phyloP scores from a whole-genome alignment of 441 rosid species.

The Lepidium campestre region DNA sequence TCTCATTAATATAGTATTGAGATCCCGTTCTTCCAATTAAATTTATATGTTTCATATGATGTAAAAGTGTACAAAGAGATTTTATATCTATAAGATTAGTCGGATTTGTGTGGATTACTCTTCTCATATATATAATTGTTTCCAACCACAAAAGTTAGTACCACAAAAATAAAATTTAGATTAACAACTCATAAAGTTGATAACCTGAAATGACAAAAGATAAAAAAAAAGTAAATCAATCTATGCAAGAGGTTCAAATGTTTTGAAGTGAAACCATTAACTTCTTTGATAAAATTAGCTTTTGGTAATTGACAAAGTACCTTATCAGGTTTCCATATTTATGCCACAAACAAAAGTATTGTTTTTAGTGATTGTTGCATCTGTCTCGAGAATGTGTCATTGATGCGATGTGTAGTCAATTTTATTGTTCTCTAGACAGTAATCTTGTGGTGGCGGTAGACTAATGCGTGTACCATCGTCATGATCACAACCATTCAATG shows the following conservation, averaged over 20 bases:
- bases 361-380: conserved; percentile 1
- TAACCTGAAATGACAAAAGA: conserved; percentile 9
- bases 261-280: not conserved
- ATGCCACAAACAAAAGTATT: not conserved
- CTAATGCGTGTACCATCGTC: conserved; percentile 9
- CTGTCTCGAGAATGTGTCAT: conserved; percentile 2
- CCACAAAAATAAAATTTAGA: no score
- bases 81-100: no score
- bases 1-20: no score
- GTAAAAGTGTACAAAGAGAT: no score
- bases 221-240: not conserved
- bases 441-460: conserved; percentile 11
- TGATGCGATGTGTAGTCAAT: conserved; percentile 24
- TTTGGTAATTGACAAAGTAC: not conserved
- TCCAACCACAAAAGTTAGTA: no score
- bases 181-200: not conserved
- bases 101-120: no score
- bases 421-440: not conserved
- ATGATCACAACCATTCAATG: not conserved
- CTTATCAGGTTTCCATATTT: not conserved
- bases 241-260: not conserved
- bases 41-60: no score
- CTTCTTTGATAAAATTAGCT: not conserved
- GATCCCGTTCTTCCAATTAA: no score
- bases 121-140: no score